These are phyloP conservation scores for Trebouxia sp. DNA, from an alignment of 139 green algal genomes.

Conservation along the genomic window DNA sequence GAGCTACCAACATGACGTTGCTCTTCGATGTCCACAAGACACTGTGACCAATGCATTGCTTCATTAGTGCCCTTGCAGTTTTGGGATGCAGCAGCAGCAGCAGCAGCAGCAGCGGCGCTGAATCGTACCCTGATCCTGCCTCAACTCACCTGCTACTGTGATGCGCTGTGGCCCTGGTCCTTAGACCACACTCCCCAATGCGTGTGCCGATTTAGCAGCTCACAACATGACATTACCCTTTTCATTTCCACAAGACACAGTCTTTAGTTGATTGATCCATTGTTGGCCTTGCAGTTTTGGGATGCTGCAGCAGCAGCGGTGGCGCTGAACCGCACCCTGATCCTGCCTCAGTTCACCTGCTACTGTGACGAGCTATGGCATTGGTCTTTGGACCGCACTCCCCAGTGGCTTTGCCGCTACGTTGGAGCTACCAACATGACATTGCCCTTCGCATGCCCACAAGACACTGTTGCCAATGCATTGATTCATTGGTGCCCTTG, in stretches of 20 bases:
- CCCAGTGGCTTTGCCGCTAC: too few species aligned
- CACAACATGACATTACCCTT: background rate
- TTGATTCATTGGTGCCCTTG: too few species aligned
- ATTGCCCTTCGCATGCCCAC: too few species aligned
- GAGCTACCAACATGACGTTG: too few species aligned
- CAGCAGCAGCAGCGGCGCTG: background rate
- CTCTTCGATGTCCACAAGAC: too few species aligned
- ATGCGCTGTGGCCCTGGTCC: background rate
- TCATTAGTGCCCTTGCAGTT: too few species aligned
- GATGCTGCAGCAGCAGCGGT: background rate
- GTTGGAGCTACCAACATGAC: too few species aligned
- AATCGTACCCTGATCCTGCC: background rate
- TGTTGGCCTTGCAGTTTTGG: background rate
- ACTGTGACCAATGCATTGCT: too few species aligned
- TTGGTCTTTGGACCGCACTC: background rate
- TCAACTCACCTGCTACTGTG: background rate
- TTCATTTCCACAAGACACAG: background rate
- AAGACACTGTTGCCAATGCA: too few species aligned
- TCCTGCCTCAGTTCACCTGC: background rate
- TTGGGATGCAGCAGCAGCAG: background rate
- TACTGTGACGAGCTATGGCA: background rate
- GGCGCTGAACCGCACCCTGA: background rate
- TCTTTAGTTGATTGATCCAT: too few species aligned
- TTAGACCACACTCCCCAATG: too few species aligned
- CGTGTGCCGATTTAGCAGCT: too few species aligned